Evolutionary conservation across 1,284 basidiomycete genomes (phyloP).

Genomic region (Puccinia novopanici): DNA sequence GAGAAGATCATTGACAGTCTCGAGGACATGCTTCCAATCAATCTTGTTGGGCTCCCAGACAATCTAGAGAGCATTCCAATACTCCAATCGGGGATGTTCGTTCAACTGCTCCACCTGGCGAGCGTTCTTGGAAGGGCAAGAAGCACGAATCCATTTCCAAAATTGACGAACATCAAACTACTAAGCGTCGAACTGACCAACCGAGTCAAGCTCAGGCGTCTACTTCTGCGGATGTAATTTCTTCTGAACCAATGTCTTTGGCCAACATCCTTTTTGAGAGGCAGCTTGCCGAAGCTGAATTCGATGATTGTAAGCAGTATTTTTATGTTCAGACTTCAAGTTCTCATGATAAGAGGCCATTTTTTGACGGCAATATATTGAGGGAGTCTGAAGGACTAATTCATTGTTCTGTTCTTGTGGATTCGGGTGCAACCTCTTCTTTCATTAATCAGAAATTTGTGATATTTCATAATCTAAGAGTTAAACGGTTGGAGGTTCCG

Average conservation of each 20-base stretch:
- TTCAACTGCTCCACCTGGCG: background rate
- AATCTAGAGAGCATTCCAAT: too few relatives aligned
- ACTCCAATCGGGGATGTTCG: too few relatives aligned
- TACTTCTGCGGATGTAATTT: background rate
- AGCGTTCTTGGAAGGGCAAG: background rate
- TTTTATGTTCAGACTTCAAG: background rate
- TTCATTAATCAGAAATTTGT: too few relatives aligned
- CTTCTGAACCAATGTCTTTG: background rate
- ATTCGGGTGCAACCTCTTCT: background rate
- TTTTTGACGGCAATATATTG: background rate
- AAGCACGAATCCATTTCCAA: background rate
- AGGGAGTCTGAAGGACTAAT: background rate
- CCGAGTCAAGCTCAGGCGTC: background rate
- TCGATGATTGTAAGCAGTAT: background rate
- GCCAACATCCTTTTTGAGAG: background rate
- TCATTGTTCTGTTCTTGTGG: background rate
- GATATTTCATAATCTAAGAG: background rate
- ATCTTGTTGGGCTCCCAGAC: too few relatives aligned
- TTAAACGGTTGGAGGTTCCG: too few relatives aligned
- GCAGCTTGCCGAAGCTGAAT: background rate
- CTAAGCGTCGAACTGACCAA: background rate
- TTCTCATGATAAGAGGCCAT: background rate
- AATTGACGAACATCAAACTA: too few relatives aligned
- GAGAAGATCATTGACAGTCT: too few relatives aligned
- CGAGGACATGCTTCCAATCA: too few relatives aligned